Percentiles rank a stretch among this genome's conserved stretches.
Evolutionary conservation across 1,139 yeast genomes (phyloP).

Genomic region (Suhomyces ambrosiae): DNA sequence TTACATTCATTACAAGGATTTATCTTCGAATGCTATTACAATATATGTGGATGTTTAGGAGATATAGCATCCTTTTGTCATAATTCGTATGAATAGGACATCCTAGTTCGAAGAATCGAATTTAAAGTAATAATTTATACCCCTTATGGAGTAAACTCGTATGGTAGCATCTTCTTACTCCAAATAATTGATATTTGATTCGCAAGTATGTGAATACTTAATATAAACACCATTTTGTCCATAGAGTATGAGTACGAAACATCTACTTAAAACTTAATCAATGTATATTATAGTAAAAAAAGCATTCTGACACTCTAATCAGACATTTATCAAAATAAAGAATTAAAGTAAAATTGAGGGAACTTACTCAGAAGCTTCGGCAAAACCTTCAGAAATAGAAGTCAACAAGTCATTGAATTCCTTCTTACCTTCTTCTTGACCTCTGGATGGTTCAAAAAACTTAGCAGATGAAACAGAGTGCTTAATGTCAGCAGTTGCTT

Average conservation of each 20-base stretch:
- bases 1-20: not conserved
- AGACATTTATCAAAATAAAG: constrained; percentile 5
- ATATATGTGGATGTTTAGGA: not conserved
- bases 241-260: no score
- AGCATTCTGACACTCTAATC: not conserved
- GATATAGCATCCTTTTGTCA: constrained; percentile 1
- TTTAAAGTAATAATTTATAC: no score
- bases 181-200: no score
- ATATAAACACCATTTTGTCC: no score
- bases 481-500: constrained; percentile 84
- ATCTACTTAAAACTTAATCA: constrained; percentile 1
- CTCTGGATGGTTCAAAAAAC: constrained; percentile 93
- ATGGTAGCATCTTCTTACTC: no score
- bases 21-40: not conserved
- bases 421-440: constrained; percentile 72
- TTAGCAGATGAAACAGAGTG: constrained; percentile 93
- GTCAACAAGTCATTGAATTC: constrained; percentile 78
- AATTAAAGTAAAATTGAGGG: constrained; percentile 11
- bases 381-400: constrained; percentile 84
- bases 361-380: constrained; percentile 86
- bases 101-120: no score
- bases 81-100: constrained; percentile 1
- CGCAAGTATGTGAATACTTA: no score
- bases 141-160: no score
- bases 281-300: constrained; percentile 2